These are phyloP conservation scores for Xylaria flabelliformis DNA, from an alignment of 495 filamentous ascomycete genomes.

Conservation along the genomic window DNA sequence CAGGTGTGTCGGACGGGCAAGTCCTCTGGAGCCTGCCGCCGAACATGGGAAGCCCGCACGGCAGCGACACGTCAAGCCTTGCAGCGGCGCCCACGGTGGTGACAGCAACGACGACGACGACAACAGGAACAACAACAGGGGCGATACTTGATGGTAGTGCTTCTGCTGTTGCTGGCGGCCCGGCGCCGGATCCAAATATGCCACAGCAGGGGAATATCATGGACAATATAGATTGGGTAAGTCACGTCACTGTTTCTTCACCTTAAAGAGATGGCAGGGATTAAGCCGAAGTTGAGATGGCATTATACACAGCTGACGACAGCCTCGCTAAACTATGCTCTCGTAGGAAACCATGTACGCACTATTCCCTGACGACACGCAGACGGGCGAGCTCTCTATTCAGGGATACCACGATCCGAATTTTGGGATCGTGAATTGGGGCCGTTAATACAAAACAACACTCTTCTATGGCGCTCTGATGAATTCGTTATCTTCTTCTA, in stretches of 20 bases:
- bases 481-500: too few species aligned
- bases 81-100: background rate
- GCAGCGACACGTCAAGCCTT: slow-evolving; percentile 41
- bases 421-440: slow-evolving; percentile 36
- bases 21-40: slow-evolving; percentile 52
- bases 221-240: slow-evolving; percentile 47
- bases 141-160: too few species aligned
- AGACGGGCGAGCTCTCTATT: slow-evolving; percentile 46
- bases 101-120: background rate
- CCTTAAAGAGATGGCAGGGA: background rate
- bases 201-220: slow-evolving; percentile 37
- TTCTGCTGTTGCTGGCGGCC: background rate
- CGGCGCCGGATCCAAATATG: slow-evolving; percentile 1
- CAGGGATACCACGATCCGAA: slow-evolving; percentile 42
- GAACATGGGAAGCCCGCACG: slow-evolving; percentile 30
- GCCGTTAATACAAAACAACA: slow-evolving; percentile 19
- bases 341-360: slow-evolving; percentile 42
- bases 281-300: background rate
- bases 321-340: background rate
- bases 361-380: slow-evolving; percentile 46
- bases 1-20: slow-evolving; percentile 52
- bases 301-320: background rate
- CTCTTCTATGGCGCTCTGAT: background rate
- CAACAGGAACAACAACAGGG: background rate
- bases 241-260: slow-evolving; percentile 18